phyloP scores from a whole-genome alignment of 805 yeast species.

The Teunomyces pallodes region DNA sequence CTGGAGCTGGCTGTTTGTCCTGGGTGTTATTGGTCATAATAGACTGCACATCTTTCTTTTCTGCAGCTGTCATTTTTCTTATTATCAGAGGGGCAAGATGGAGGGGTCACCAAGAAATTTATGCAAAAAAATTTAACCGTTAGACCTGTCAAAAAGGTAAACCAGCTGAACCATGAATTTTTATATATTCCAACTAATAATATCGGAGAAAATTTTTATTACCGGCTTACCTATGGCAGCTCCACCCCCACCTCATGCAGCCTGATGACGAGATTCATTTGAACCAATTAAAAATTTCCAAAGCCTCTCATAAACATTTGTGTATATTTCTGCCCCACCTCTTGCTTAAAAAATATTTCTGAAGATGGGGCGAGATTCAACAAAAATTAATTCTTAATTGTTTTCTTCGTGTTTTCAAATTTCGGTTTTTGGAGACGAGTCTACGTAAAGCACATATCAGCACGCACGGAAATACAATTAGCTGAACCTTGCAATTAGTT shows the following conservation, averaged over 20 bases:
- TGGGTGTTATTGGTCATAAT: background rate
- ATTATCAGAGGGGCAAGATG: background rate
- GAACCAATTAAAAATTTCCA: background rate
- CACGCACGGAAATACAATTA: no score
- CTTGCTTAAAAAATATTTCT: background rate
- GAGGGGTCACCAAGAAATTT: constrained; percentile 3
- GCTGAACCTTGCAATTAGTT: no score
- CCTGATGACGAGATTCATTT: background rate
- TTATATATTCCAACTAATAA: background rate
- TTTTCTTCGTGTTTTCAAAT: background rate
- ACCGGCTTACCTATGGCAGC: background rate
- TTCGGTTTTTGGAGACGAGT: background rate
- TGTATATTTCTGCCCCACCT: background rate
- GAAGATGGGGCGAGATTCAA: background rate
- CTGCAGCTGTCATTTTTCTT: constrained; percentile 2
- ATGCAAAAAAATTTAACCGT: background rate
- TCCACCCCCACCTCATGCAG: background rate
- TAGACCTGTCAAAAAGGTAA: background rate
- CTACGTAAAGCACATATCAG: no score
- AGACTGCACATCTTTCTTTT: constrained; percentile 6
- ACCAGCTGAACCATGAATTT: background rate
- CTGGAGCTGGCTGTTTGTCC: constrained; percentile 4
- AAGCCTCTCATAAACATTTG: background rate
- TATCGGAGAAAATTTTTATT: background rate
- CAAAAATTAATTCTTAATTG: background rate